Evolutionary conservation across 2,329 filamentous ascomycete genomes (phyloP).

Genomic region (Claviceps sp.): DNA sequence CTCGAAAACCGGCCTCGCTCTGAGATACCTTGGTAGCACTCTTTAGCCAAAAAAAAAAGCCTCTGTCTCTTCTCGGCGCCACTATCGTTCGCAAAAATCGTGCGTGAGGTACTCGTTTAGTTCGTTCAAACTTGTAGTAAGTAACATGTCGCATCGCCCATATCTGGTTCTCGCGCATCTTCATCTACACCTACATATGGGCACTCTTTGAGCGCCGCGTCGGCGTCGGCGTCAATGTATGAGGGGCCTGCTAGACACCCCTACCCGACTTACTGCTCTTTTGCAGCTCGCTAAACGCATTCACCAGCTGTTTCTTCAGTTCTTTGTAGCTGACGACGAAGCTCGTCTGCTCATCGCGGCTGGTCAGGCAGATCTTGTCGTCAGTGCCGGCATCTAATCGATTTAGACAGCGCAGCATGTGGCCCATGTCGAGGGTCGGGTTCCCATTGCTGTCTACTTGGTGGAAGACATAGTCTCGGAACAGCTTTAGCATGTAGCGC

Average conservation of each 20-base stretch:
- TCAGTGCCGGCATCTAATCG: conserved; percentile 84
- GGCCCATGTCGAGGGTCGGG: conserved; percentile 72
- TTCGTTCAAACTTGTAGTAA: neutral
- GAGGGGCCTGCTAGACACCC: conserved; percentile 19
- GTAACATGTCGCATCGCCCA: neutral
- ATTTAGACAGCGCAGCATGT: conserved; percentile 77
- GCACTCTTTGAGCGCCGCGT: conserved; percentile 4
- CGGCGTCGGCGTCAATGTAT: neutral
- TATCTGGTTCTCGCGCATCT: neutral
- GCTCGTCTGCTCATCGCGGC: conserved; percentile 78
- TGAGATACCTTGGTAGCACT: neutral
- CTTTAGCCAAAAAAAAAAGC: neutral
- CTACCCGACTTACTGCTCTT: conserved; percentile 29
- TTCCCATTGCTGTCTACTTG: conserved; percentile 78
- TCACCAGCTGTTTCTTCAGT: conserved; percentile 52
- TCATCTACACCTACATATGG: conserved; percentile 2
- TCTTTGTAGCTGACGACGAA: conserved; percentile 87
- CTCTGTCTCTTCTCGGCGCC: no score
- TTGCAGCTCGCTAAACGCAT: conserved; percentile 44
- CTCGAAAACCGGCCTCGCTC: neutral
- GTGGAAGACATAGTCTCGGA: conserved; percentile 95
- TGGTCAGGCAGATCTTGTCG: conserved; percentile 74
- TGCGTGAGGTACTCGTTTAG: neutral
- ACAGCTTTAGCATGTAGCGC: conserved; percentile 83
- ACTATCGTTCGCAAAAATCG: no score